These are phyloP conservation scores for Dentipellis sp. DNA, from an alignment of 768 basidiomycete species.

Conservation along the genomic window DNA sequence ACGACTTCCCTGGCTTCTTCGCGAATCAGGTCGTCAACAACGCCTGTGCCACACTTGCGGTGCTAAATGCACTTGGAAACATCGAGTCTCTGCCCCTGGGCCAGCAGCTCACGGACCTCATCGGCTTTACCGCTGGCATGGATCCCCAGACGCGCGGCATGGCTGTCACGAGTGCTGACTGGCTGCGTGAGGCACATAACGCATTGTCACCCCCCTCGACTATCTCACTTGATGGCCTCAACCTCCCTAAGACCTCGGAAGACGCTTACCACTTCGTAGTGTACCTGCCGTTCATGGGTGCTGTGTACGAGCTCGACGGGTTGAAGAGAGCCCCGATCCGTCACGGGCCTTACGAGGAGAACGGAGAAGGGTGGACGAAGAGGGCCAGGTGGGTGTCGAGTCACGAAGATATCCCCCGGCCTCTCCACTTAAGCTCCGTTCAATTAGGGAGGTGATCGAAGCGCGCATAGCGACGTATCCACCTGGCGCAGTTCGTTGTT, in stretches of 20 bases:
- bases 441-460: conserved; percentile 69
- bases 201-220: conserved; percentile 85
- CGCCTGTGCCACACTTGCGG: conserved; percentile 92
- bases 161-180: conserved; percentile 72
- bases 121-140: conserved; percentile 77
- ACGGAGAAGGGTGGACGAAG: conserved; percentile 75
- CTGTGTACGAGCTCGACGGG: conserved; percentile 90
- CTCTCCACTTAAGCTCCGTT: background rate
- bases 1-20: conserved; percentile 80
- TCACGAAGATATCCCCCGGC: too few relatives aligned
- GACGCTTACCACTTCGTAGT: conserved; percentile 98
- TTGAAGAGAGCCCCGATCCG: conserved; percentile 69
- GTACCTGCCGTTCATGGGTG: conserved; percentile 78
- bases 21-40: conserved; percentile 94
- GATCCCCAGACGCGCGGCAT: conserved; percentile 80
- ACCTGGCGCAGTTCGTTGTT: conserved; percentile 62
- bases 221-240: conserved; percentile 80
- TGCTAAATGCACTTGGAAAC: conserved; percentile 85
- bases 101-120: conserved; percentile 59
- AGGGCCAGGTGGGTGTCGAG: conserved; percentile 52
- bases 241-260: conserved; percentile 49
- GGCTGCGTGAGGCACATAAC: conserved; percentile 83
- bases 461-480: conserved; percentile 87
- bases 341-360: conserved; percentile 65
- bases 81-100: conserved; percentile 58